Evolutionary conservation across 805 yeast genomes (phyloP), one percentile per base, ranked within the genome.

Genomic region (Wickerhamiella qilinensis): DNA sequence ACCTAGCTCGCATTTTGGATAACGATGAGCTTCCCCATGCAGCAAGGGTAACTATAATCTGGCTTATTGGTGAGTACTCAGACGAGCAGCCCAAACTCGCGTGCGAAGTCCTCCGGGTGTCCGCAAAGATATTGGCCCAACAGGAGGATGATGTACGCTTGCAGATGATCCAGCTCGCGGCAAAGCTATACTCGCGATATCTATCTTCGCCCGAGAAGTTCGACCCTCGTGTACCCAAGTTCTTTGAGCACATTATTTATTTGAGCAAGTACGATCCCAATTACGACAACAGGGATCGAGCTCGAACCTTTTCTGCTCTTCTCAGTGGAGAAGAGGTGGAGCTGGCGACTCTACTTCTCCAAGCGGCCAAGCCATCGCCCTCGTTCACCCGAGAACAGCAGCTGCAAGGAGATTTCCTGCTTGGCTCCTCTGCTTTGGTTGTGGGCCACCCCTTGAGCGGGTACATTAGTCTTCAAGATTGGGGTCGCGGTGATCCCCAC

Each of bases 21-120:
- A 57, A 57, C 24, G 50, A 49, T 7, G 35, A 46, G 4, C 41
- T 45, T 14, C 52, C 49, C 3, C 41, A 56, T 1, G 44, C 60
- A 15, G 93, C 97, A 0, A 72, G 75, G 46, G 84, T 93, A 1
- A 79, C 88, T 35, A 75, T 86, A 9, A 67, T 88, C 5, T 91
- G 97, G 97, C 65, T 88, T 8, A 69, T 88, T 38, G 95, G 97
- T 3, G 96, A 91, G 51, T 77, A 46, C 76, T 52, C 65, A 77
- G 0, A 56, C 53, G 14, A 49, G 59, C 21, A 64, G 63, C 28
- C 66, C 14, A 56, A 57, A 20, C 57, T 81, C 37, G 77, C 86
- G 3, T 86, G 93, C 0, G 95, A 88, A 52, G 69, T 83, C 2
- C 59, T 84, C 39, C 65, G 95, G 38, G 58, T 61, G 12, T 57